Evolutionary conservation across 139 green algal genomes (phyloP).

Genomic region (Tetraselmis chui): DNA sequence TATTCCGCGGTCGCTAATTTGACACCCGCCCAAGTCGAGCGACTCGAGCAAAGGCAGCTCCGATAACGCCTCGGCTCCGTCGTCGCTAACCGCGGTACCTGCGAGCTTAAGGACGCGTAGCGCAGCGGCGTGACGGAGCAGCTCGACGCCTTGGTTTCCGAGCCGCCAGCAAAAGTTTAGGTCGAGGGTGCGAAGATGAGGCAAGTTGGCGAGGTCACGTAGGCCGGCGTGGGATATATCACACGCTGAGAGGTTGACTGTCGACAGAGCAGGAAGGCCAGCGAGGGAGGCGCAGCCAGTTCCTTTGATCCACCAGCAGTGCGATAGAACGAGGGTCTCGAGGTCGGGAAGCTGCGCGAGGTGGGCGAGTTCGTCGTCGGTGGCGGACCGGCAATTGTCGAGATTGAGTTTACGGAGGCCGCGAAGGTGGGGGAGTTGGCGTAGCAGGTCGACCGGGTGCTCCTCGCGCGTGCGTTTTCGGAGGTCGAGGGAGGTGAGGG

Average conservation of each 20-base stretch:
- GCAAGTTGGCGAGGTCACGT: constrained; percentile 17
- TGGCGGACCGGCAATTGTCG: constrained; percentile 36
- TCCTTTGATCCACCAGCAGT: neutral
- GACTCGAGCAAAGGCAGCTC: neutral
- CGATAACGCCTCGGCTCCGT: neutral
- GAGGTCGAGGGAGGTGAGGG: neutral
- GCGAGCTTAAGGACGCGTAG: neutral
- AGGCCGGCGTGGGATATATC: constrained; percentile 25
- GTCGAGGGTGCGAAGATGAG: constrained; percentile 12
- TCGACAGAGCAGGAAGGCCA: neutral
- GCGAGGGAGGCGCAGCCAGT: neutral
- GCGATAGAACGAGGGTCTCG: constrained; percentile 12
- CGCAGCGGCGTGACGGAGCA: neutral
- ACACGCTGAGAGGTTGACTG: neutral
- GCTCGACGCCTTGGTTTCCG: neutral
- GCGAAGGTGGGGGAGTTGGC: neutral
- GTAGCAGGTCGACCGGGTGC: neutral
- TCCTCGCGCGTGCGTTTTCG: neutral
- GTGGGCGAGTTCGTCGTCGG: constrained; percentile 26
- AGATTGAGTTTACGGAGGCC: constrained; percentile 26
- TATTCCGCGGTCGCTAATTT: constrained; percentile 7
- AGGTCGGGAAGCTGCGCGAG: constrained; percentile 35
- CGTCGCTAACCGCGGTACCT: neutral
- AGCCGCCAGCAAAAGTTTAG: neutral
- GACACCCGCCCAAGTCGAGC: neutral